These are phyloP conservation scores for Flueggea neowawraea DNA, from an alignment of 441 rosid species.

Conservation along the genomic window DNA sequence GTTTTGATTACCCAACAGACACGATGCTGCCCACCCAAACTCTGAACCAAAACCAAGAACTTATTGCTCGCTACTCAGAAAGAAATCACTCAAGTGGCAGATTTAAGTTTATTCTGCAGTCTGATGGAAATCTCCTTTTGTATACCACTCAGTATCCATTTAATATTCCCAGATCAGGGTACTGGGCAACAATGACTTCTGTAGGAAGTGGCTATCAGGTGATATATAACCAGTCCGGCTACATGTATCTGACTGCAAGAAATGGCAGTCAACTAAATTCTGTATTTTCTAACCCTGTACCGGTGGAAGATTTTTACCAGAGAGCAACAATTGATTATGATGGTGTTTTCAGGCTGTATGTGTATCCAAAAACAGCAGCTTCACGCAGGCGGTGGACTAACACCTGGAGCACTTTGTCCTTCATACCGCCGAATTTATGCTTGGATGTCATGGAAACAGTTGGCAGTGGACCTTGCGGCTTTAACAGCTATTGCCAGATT, in stretches of 20 bases:
- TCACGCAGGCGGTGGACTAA: constrained; percentile 13
- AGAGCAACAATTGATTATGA: constrained; percentile 34
- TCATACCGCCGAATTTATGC: constrained; percentile 32
- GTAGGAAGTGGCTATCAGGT: constrained; percentile 6
- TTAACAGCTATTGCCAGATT: constrained; percentile 29
- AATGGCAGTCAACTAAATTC: neutral
- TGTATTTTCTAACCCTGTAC: neutral
- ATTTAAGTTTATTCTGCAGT: constrained; percentile 22
- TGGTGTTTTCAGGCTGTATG: constrained; percentile 35
- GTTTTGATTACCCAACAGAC: constrained; percentile 35
- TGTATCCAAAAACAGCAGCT: constrained; percentile 20
- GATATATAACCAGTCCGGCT: constrained; percentile 23
- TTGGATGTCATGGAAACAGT: accelerated
- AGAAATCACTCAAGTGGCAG: constrained; percentile 25
- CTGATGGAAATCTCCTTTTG: constrained; percentile 19
- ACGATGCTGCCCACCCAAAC: constrained; percentile 36
- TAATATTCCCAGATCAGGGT: constrained; percentile 3
- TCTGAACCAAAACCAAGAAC: neutral
- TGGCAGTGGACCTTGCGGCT: constrained; percentile 36
- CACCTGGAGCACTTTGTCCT: constrained; percentile 1
- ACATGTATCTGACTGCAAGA: constrained; percentile 12
- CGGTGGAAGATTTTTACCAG: constrained; percentile 18
- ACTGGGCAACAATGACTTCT: constrained; percentile 5
- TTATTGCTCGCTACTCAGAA: constrained; percentile 14
- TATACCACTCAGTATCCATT: constrained; percentile 12